Base-by-base conservation (phyloP, 129 eudicot genomes). In the Arctium minus region DNA sequence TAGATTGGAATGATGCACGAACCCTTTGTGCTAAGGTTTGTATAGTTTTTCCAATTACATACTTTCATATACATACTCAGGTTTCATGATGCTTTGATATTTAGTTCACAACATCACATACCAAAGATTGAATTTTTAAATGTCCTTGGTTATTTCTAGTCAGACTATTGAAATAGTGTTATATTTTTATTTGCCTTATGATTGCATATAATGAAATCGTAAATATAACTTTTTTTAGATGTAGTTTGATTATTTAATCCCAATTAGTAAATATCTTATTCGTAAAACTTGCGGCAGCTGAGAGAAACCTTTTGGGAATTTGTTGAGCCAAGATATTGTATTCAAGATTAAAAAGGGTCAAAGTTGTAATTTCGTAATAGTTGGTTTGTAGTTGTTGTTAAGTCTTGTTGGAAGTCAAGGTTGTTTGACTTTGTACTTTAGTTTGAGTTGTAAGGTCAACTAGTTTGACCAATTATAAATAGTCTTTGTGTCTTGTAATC, bases 21-120 rank as follows among this genome's bases (percentile, higher is more conserved):
- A 95, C 90, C 82, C 89, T 88, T 72, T 95, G 98, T 87, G 97
- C 97, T 31, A 92, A 95, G 98, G 98, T 95, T 22, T 60, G 89
- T 78, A 73, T 79, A 42, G 46, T 33, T 70, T 10, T 31, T 82
- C 80, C 46, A 65, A 40, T 68, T 4, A 11, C 72, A 12, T 36
- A 32, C 31, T 44, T 76, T 75, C 77, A 76, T n/a, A 46, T 82
- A 33, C 75, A 67, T 81, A 46, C 44, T 8, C 35, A n/a, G 74
- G 69, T 82, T 74, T 39, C 29, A 27, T 82, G 18, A 73, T 81
- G 72, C 31, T 71, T 64, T 81, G 15, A 64, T 82, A 40, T 74
- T 37, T 80, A 39, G 64, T 81, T 65, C 73, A 56, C 65, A 37
- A 44, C 73, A 56, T 38, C 79, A 73, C 31, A 56, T 27, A 18